Evolutionary conservation across 164 flowering plant species (phyloP).

Genomic region (Piper betle): DNA sequence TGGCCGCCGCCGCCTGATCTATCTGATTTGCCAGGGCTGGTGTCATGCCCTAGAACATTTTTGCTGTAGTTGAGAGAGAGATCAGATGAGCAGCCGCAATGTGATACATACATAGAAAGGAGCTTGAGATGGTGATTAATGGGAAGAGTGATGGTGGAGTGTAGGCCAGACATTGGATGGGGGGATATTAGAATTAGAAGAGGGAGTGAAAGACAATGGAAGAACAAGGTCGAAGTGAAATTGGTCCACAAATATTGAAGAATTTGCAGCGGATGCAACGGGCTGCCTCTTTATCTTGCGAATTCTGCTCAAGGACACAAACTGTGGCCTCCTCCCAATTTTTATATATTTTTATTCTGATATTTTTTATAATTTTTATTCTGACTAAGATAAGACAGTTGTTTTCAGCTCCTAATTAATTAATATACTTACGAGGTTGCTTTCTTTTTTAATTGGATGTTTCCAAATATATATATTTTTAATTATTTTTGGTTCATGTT

Average conservation of each 20-base stretch:
- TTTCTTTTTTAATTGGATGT: no score
- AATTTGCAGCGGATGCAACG: neutral
- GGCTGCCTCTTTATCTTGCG: neutral
- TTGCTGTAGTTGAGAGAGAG: neutral
- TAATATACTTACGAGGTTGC: no score
- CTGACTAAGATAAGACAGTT: no score
- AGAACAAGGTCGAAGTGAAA: neutral
- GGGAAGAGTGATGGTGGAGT: neutral
- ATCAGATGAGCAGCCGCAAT: neutral
- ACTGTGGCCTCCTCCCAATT: no score
- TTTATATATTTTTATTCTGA: no score
- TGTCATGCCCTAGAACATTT: neutral
- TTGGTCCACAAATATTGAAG: neutral
- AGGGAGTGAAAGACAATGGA: slow-evolving; percentile 3
- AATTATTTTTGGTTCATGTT: no score
- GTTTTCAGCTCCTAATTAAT: no score
- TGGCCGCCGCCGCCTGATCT: no score
- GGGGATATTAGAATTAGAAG: neutral
- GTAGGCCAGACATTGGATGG: neutral
- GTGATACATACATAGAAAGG: neutral
- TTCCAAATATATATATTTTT: no score
- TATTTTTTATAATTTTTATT: no score
- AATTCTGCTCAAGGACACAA: no score
- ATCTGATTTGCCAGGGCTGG: slow-evolving; percentile 1
- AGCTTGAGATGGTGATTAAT: neutral